Conservation (phyloP, 2,329 filamentous ascomycete genomes). For the Aquanectria penicillioides region DNA sequence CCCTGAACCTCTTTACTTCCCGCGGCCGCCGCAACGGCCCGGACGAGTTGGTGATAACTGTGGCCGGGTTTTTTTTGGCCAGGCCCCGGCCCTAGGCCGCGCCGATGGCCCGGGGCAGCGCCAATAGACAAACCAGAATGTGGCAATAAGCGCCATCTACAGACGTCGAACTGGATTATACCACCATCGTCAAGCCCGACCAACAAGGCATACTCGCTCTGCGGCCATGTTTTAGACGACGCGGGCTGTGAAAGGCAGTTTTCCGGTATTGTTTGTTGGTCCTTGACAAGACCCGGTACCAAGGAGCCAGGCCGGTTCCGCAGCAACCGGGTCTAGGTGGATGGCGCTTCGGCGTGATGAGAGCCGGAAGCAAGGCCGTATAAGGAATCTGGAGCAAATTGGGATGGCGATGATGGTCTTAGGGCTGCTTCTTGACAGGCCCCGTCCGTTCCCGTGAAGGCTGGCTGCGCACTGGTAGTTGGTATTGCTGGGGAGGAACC, state of each 20-base stretch:
- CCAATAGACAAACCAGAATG: constrained; percentile 38
- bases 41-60: constrained; percentile 8
- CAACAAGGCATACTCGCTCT: constrained; percentile 27
- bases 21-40: constrained; percentile 4
- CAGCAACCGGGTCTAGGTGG: background rate
- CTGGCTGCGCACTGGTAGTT: constrained; percentile 6
- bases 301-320: background rate
- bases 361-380: background rate
- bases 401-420: constrained; percentile 10
- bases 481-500: constrained; percentile 11
- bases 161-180: background rate
- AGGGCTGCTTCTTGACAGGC: constrained; percentile 10
- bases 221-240: background rate
- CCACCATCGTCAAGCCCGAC: background rate
- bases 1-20: background rate
- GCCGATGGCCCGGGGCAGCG: constrained; percentile 18
- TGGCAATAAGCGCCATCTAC: constrained; percentile 33
- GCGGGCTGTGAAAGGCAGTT: background rate
- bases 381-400: constrained; percentile 1
- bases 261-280: background rate
- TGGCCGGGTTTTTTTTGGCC: constrained; percentile 4
- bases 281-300: background rate
- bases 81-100: constrained; percentile 10
- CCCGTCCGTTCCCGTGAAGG: background rate
- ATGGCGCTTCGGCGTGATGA: background rate